These are phyloP conservation scores for Tetragonia tetragonoides DNA, from an alignment of 148 eudicot species.

Conservation along the genomic window DNA sequence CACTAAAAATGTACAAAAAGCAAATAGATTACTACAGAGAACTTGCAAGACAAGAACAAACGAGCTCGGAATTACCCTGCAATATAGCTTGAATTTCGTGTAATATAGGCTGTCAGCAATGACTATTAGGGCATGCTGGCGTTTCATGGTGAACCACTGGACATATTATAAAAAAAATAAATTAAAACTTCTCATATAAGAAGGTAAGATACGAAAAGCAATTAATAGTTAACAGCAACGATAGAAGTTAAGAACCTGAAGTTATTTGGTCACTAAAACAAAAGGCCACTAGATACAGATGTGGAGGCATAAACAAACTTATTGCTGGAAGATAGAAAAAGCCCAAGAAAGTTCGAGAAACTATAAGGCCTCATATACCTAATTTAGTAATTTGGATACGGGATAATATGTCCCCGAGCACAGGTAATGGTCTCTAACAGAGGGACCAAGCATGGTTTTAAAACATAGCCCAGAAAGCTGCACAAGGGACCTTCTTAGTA, in stretches of 20 bases:
- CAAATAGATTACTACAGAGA: neutral
- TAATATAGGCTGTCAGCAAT: conserved; percentile 59
- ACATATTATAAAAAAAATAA: neutral
- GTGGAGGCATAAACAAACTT: neutral
- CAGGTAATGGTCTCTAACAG: neutral
- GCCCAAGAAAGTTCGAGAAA: neutral
- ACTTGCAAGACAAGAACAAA: conserved; percentile 14
- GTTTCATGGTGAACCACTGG: conserved; percentile 66
- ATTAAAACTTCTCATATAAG: neutral
- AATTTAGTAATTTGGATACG: neutral
- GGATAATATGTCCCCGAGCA: neutral
- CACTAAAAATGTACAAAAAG: neutral
- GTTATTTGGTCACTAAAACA: neutral
- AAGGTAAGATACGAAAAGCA: neutral
- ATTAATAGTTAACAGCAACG: neutral
- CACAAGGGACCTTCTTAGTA: neutral
- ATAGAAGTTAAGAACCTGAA: neutral
- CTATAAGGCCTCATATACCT: neutral
- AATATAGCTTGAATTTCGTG: conserved; percentile 49
- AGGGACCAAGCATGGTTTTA: neutral
- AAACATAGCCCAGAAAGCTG: neutral
- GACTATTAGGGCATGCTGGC: conserved; percentile 53
- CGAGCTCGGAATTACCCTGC: conserved; percentile 47
- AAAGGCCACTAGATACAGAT: neutral
- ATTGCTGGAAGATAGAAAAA: neutral